Conservation (phyloP, 2,329 filamentous ascomycete species). For the Penicillium frequentans region DNA sequence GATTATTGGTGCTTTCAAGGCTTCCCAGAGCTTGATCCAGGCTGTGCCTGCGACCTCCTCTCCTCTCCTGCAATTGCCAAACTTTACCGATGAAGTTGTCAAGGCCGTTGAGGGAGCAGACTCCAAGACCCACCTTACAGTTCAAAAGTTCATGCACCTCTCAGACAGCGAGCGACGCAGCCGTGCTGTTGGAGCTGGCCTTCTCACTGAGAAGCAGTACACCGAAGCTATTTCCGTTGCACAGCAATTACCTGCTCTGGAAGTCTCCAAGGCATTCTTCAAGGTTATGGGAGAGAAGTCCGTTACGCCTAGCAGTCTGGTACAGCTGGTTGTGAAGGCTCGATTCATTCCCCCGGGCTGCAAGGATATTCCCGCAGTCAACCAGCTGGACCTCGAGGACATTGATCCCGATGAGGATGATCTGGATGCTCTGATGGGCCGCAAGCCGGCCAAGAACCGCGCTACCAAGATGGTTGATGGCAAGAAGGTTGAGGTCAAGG, state of each 20-base stretch:
- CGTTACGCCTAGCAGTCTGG: constrained; percentile 87
- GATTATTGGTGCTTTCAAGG: constrained; percentile 76
- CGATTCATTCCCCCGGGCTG: constrained; percentile 88
- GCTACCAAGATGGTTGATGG: constrained; percentile 59
- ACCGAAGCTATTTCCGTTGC: constrained; percentile 72
- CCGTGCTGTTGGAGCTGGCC: constrained; percentile 66
- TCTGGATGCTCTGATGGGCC: constrained; percentile 77
- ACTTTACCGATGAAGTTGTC: constrained; percentile 68
- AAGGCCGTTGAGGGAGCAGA: constrained; percentile 54
- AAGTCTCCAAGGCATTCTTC: constrained; percentile 93
- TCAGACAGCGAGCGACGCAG: constrained; percentile 72
- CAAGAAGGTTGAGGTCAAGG: constrained; percentile 57
- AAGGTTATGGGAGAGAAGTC: constrained; percentile 94
- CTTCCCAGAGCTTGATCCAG: constrained; percentile 86
- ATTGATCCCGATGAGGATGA: constrained; percentile 92
- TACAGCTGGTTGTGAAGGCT: constrained; percentile 92
- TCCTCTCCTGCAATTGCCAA: constrained; percentile 85
- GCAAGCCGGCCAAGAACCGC: constrained; percentile 64
- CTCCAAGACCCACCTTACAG: constrained; percentile 69
- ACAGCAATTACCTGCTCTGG: constrained; percentile 77
- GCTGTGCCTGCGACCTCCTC: constrained; percentile 80
- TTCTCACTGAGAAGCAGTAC: constrained; percentile 76
- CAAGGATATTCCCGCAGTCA: constrained; percentile 69
- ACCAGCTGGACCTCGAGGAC: constrained; percentile 81
- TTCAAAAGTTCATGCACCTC: constrained; percentile 87